Evolutionary conservation across 352 stramenopile species (phyloP), one percentile per base, ranked within the genome.

Genomic region (Phytopythium sindhum): DNA sequence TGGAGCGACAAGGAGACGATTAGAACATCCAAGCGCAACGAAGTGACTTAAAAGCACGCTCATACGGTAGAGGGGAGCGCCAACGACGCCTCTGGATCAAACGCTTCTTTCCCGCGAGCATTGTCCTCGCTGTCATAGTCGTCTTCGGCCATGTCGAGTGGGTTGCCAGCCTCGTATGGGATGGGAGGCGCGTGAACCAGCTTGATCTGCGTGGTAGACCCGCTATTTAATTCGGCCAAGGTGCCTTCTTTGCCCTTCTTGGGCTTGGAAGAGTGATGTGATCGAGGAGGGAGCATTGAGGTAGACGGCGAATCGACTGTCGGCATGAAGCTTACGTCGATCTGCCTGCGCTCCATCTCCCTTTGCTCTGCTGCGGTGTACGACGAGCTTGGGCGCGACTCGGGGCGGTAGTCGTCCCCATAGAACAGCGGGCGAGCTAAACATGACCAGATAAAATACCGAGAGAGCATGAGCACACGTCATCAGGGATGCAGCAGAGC

Each of bases 331-430:
- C 70, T 69, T 4, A 47, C 26, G 19, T 64, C 44, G 12, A 62
- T 37, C 21, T 72, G 64, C 47, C 73, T 70, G 7, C 78, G 72
- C 42, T 78, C 70, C 11, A 77, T 47, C 56, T 80, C 65, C 44
- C 72, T 75, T 2, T 81, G 64, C 61, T 92, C 83, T 2, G 57
- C 68, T 11, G 67, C 52, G 0, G 73, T 84, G 55, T 85, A 90
- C 19, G 81, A 91, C 17, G 81, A 93, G 47, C 81, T 91, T 6
- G 84, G 81, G 6, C 84, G 69, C 2, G 81, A 93, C 1, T 72
- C 75, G 11, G 81, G 81, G 6, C 81, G 80, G 55, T 93, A 93
- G 65, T 91, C 81, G 54, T 93, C 84, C 15, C 84, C 82, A n/a
- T 88, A 74, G 66, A 91, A 93, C 19, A 93, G 70, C 31, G 81